Evolutionary conservation across 2,329 filamentous ascomycete species (phyloP), one percentile per base, ranked within the genome.

Genomic region (Aspergillus terreus): DNA sequence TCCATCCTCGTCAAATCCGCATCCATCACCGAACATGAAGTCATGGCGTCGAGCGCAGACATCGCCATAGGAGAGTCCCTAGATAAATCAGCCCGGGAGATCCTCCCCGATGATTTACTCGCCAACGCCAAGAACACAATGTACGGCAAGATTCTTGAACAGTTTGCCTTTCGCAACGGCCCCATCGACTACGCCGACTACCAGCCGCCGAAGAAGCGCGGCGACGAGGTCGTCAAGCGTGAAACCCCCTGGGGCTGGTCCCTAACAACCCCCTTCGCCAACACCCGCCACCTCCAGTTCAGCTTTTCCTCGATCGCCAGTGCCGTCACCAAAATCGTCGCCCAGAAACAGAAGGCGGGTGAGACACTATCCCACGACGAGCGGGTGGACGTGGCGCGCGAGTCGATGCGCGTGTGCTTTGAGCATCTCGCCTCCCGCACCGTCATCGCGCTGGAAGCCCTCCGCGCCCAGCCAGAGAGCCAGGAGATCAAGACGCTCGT

Each of bases 11-110:
- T 96, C 38, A 82, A 87, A 63, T 95, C 91, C 6, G 74, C 75
- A 36, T 78, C 79, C 3, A 75, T 94, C 2, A 83, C 79, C 23
- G 76, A 85, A 23, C 92, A 97, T 70, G 73, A 76, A 44, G 82
- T 95, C 52, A 73, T 97, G 23, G 90, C 87, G 15, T 77, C 81
- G 14, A 87, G 88, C 0, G 73, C 72, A n/a, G 90, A 95, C 71
- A 85, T 92, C 56, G 91, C 94, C n/a, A 76, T 96, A 52, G 94
- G 94, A 45, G 90, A 96, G 71, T 83, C 88, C 62, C 76, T 99
- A 32, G 94, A 99, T 76, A 96, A 97, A 72, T 81, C 84, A 51
- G 91, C 90, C 6, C 83, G 94, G 44, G 77, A 80, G 14, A 83
- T 96, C 51, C 72, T 97, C 0, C 92, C 92, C 0, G 23, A 72